phyloP scores from a whole-genome alignment of 495 filamentous ascomycete species.

The Darksidea phi region DNA sequence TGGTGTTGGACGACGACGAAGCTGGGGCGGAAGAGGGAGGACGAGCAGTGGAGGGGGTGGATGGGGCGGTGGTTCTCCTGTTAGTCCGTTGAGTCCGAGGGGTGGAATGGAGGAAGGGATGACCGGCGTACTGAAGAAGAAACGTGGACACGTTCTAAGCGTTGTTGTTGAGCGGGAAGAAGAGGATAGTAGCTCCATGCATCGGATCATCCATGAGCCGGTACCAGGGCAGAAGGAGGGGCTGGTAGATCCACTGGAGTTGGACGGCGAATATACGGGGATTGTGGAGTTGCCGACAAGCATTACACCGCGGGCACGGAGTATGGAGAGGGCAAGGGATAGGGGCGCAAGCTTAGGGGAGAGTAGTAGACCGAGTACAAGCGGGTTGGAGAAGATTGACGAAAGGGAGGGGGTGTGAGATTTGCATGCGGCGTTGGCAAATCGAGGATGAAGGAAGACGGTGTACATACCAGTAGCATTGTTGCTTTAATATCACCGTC shows the following conservation, averaged over 20 bases:
- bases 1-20: background rate
- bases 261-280: constrained; percentile 14
- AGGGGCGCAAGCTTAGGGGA: constrained; percentile 12
- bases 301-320: constrained; percentile 24
- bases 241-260: constrained; percentile 22
- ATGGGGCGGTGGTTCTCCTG: background rate
- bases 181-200: constrained; percentile 8
- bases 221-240: constrained; percentile 30
- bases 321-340: constrained; percentile 16
- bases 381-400: background rate
- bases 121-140: constrained; percentile 13
- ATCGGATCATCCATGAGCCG: constrained; percentile 13
- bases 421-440: too few relatives aligned
- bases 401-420: background rate
- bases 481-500: background rate
- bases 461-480: background rate
- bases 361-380: background rate
- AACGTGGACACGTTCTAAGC: constrained; percentile 20
- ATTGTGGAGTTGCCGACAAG: constrained; percentile 26
- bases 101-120: background rate
- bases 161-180: constrained; percentile 19
- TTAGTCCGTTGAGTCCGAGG: background rate
- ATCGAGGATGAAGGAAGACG: background rate
- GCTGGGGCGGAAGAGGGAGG: constrained; percentile 2
- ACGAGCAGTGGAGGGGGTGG: background rate